Evolutionary conservation across 257 asterid species (phyloP).

Genomic region (Knoxia roxburghii): DNA sequence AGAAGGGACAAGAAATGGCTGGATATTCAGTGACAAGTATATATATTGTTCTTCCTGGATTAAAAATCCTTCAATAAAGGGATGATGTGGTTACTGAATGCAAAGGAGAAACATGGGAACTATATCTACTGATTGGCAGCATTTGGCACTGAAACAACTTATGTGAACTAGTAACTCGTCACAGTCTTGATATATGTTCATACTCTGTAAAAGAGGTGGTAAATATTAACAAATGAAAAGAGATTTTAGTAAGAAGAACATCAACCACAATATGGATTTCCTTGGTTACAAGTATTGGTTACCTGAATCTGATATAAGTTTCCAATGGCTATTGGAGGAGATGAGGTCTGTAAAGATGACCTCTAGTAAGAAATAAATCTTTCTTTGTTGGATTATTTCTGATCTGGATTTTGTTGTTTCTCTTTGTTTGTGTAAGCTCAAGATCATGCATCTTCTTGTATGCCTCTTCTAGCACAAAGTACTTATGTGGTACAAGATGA

Average conservation of each 20-base stretch:
- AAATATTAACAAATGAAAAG: background rate
- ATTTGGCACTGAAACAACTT: no score
- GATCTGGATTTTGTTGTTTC: background rate
- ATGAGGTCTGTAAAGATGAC: background rate
- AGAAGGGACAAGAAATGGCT: background rate
- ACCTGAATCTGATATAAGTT: no score
- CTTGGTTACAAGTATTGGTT: no score
- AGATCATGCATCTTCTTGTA: background rate
- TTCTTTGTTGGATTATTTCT: background rate
- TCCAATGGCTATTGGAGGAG: background rate
- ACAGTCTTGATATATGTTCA: no score
- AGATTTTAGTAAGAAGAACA: background rate
- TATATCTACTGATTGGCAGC: no score
- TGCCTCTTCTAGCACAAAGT: background rate
- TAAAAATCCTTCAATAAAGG: background rate
- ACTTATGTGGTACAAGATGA: background rate
- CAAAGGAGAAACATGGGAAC: background rate
- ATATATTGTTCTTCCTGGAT: no score
- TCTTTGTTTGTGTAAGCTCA: background rate
- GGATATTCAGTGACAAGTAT: no score
- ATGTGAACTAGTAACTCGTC: no score
- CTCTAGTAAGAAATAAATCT: background rate
- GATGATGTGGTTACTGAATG: background rate
- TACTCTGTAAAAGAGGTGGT: background rate
- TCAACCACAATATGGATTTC: no score